phyloP scores from a whole-genome alignment of 176 grass and related monocot genomes.

The Pontederia crassipes region DNA sequence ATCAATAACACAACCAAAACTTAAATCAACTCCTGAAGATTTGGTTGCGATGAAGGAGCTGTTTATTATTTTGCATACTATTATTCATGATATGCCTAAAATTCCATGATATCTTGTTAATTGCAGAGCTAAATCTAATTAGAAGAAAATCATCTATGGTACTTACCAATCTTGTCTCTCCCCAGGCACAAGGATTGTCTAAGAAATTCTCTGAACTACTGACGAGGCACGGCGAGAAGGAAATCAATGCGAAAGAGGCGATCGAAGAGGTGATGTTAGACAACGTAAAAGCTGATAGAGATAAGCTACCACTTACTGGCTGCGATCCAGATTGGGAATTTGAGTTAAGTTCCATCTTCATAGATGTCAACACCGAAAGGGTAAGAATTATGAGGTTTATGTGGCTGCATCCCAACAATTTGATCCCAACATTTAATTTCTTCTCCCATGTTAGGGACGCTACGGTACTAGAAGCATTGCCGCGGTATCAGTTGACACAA shows the following conservation, averaged over 20 bases:
- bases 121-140: neutral
- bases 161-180: slow-evolving; percentile 5
- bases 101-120: neutral
- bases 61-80: too few relatives aligned
- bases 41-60: too few relatives aligned
- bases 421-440: neutral
- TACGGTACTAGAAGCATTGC: slow-evolving; percentile 87
- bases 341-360: slow-evolving; percentile 57
- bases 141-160: slow-evolving; percentile 1
- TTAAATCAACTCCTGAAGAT: too few relatives aligned
- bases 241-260: slow-evolving; percentile 42
- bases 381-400: slow-evolving; percentile 21
- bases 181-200: slow-evolving; percentile 41
- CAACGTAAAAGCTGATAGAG: slow-evolving; percentile 38
- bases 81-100: too few relatives aligned
- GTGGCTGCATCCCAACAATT: neutral
- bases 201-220: slow-evolving; percentile 44
- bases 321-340: slow-evolving; percentile 52
- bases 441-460: slow-evolving; percentile 24
- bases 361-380: slow-evolving; percentile 37
- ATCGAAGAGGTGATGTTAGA: slow-evolving; percentile 62
- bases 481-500: slow-evolving; percentile 36
- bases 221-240: slow-evolving; percentile 16
- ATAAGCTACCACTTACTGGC: slow-evolving; percentile 42
- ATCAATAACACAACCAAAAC: too few relatives aligned